Evolutionary conservation across 257 asterid species (phyloP).

Genomic region (Nemophila menziesii): DNA sequence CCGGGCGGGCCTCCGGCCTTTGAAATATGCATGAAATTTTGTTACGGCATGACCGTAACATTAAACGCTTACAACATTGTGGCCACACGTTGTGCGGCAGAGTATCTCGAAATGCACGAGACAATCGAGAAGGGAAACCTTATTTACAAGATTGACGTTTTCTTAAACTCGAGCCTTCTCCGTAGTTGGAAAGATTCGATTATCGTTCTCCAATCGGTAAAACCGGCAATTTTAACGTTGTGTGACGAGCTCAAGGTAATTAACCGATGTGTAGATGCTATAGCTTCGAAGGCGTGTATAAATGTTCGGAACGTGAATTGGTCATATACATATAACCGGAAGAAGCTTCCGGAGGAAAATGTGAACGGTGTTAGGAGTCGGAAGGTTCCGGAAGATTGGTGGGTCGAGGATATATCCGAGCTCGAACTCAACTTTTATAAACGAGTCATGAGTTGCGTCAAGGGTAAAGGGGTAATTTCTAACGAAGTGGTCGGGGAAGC

Average conservation of each 20-base stretch:
- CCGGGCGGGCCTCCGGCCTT: slow-evolving; percentile 83
- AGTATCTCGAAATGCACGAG: slow-evolving; percentile 86
- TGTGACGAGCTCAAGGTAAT: slow-evolving; percentile 69
- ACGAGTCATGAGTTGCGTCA: slow-evolving; percentile 41
- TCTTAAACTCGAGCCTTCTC: slow-evolving; percentile 63
- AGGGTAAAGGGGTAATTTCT: slow-evolving; percentile 38
- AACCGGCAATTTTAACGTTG: slow-evolving; percentile 34
- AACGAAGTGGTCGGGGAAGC: slow-evolving; percentile 82
- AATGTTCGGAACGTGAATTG: slow-evolving; percentile 79
- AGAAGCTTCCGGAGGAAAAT: slow-evolving; percentile 61
- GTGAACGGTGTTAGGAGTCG: slow-evolving; percentile 54
- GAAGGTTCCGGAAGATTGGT: slow-evolving; percentile 77
- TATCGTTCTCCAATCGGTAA: slow-evolving; percentile 67
- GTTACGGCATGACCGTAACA: slow-evolving; percentile 82
- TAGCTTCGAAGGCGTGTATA: slow-evolving; percentile 63
- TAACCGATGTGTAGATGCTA: slow-evolving; percentile 64
- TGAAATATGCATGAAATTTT: slow-evolving; percentile 86
- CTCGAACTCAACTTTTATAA: slow-evolving; percentile 70
- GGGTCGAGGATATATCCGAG: slow-evolving; percentile 88
- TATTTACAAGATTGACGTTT: slow-evolving; percentile 76
- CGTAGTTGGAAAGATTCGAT: slow-evolving; percentile 97
- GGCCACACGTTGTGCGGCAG: slow-evolving; percentile 81
- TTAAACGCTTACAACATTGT: slow-evolving; percentile 72
- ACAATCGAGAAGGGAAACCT: slow-evolving; percentile 75
- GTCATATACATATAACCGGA: slow-evolving; percentile 76